Conservation (phyloP, 148 eudicot species). For the Nyssa sinensis region DNA sequence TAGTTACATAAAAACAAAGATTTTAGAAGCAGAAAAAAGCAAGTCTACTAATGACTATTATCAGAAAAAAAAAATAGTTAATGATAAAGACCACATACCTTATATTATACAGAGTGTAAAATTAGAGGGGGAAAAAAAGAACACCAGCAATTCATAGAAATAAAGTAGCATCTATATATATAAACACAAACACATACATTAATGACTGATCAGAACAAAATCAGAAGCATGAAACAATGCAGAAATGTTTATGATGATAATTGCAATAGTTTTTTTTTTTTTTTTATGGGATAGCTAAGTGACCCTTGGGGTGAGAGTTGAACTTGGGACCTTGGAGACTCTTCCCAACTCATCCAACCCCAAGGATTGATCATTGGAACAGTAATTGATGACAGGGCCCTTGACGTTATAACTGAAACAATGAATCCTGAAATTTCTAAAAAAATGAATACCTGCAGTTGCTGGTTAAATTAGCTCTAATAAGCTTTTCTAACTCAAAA, state of each 20-base stretch:
- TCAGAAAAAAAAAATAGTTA: conserved; percentile 11
- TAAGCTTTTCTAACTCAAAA: background rate
- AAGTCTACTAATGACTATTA: background rate
- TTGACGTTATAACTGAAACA: background rate
- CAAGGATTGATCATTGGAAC: no score
- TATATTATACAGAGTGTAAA: no score
- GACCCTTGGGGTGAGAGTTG: no score
- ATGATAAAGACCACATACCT: background rate
- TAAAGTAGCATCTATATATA: no score
- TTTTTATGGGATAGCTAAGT: no score
- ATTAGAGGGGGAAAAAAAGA: background rate
- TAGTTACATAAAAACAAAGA: conserved; percentile 1
- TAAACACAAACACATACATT: no score
- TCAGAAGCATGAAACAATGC: no score
- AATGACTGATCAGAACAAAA: no score
- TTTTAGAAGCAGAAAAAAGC: conserved; percentile 4
- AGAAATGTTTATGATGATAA: no score
- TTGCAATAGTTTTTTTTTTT: no score
- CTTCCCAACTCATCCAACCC: no score
- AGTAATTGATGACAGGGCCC: background rate
- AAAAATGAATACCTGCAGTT: background rate
- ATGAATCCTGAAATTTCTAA: background rate
- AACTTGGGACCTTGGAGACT: no score
- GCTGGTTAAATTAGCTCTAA: background rate
- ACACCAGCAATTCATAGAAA: background rate